Base-by-base conservation (phyloP, 768 basidiomycete species). In the Mycena floridula region DNA sequence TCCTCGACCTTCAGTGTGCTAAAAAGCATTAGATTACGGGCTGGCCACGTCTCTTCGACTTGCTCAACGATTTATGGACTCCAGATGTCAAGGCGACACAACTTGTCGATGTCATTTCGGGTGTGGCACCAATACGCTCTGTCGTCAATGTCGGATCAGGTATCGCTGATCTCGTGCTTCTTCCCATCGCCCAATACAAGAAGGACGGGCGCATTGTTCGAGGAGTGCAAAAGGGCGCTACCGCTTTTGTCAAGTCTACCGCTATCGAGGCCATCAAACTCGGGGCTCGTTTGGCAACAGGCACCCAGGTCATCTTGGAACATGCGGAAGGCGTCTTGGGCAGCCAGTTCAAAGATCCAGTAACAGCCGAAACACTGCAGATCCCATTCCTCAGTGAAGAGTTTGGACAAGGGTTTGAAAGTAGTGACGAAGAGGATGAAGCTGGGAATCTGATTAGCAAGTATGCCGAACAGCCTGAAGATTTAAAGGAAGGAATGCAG, bases 41-140 rank as follows among this genome's bases (percentile, higher is more conserved):
- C n/a, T 93, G 91, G 89, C 70, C 87, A 7, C 79, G 82, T 37
- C 69, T 98, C 25, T 92, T 90, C 50, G 88, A 93, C 52, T 76
- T 89, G 36, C 68, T 99, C n/a, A 96, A 98, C 54, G 95, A 98
- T 56, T 69, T 98, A 21, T 99, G 96, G 96, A 97, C 96, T 1
- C 96, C 96, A 4, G 96, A 99, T 61, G 96, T 99, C 42, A 98
- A 97, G 62, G 93, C 96, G 11, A 97, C 96, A 7, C 96, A 99
- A 59, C 77, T 99, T 9, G 90, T 90, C 13, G 95, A 98, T 51
- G 89, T 99, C 40, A 89, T 99, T 43, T 94, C 94, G 20, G 96
- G 96, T 5, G 92, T 98, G 3, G 79, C 93, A 9, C 96, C 96
- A 1, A 94, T 99, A 50, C 86, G 94, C 15, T 97, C 94, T 0